These are phyloP conservation scores for Podospora conica DNA, from an alignment of 495 filamentous ascomycete genomes.

Conservation along the genomic window DNA sequence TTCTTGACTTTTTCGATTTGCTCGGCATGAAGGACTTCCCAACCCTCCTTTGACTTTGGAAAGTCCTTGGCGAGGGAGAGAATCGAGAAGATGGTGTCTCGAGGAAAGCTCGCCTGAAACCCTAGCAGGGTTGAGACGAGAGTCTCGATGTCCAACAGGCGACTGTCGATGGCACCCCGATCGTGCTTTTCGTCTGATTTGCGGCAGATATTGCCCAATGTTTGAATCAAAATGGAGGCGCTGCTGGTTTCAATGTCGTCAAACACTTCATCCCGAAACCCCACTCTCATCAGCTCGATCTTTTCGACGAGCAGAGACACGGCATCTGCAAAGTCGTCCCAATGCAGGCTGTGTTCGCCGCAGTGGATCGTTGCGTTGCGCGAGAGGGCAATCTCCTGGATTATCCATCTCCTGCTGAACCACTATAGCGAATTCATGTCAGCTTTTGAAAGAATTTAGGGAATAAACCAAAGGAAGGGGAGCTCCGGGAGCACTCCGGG, in stretches of 20 bases:
- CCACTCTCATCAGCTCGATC: neutral
- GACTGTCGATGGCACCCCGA: neutral
- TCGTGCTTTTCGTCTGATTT: neutral
- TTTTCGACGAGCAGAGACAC: constrained; percentile 16
- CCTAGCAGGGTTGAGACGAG: constrained; percentile 20
- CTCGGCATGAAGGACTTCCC: neutral
- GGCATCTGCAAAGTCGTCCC: constrained; percentile 29
- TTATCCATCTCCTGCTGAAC: constrained; percentile 32
- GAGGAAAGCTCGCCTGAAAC: constrained; percentile 20
- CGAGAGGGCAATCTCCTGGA: constrained; percentile 36
- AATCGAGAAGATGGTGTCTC: constrained; percentile 23
- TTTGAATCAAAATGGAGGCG: neutral
- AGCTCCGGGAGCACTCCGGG: too few species aligned
- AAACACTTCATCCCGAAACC: neutral
- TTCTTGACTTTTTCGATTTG: neutral
- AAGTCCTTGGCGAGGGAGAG: constrained; percentile 17
- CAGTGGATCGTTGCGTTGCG: constrained; percentile 25
- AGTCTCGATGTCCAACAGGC: constrained; percentile 15
- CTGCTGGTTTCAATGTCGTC: neutral
- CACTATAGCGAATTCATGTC: too few species aligned
- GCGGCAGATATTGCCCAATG: neutral
- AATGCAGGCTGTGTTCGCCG: constrained; percentile 21
- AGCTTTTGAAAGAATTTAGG: too few species aligned
- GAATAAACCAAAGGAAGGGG: too few species aligned
- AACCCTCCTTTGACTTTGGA: neutral